Conservation (phyloP, 805 yeast species). For the Lachancea meyersii region DNA sequence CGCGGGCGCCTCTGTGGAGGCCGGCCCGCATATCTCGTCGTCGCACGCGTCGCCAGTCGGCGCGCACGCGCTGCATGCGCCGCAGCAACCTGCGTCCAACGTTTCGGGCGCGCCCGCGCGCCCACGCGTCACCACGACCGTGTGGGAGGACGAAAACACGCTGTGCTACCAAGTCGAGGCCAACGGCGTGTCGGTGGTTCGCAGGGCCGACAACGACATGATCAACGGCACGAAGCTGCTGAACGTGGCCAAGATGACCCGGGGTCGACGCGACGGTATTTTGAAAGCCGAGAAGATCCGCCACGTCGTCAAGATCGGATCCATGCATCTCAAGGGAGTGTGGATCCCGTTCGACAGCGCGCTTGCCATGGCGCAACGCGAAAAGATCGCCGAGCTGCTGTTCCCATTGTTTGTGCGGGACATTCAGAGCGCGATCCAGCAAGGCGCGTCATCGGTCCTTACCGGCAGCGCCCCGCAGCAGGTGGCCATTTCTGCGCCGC, state of each 20-base stretch:
- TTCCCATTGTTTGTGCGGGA: conserved; percentile 70
- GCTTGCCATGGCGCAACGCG: conserved; percentile 71
- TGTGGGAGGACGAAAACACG: conserved; percentile 87
- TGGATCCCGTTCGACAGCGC: conserved; percentile 89
- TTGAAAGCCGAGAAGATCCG: conserved; percentile 69
- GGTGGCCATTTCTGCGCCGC: conserved; percentile 1
- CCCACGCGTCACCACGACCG: conserved; percentile 66
- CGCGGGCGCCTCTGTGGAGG: conserved; percentile 2
- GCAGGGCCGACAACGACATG: conserved; percentile 81
- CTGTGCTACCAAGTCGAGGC: conserved; percentile 83
- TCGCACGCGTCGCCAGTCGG: neutral
- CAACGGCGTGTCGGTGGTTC: conserved; percentile 69
- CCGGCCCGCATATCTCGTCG: conserved; percentile 1
- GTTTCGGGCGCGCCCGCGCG: neutral
- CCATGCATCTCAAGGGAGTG: conserved; percentile 83
- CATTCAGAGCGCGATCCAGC: conserved; percentile 45
- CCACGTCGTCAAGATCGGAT: conserved; percentile 78
- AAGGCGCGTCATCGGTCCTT: conserved; percentile 13
- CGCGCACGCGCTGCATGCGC: neutral
- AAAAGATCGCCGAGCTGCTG: conserved; percentile 60
- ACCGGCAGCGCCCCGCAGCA: neutral
- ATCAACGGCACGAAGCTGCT: conserved; percentile 78
- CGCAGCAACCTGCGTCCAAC: neutral
- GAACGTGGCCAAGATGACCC: conserved; percentile 80
- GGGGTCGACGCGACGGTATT: conserved; percentile 82